A percentile compares a stretch with the other conserved stretches of the same genome.
These are phyloP conservation scores for Eremochloa ophiuroides DNA, from an alignment of 176 grass and related monocot species.

Conservation along the genomic window DNA sequence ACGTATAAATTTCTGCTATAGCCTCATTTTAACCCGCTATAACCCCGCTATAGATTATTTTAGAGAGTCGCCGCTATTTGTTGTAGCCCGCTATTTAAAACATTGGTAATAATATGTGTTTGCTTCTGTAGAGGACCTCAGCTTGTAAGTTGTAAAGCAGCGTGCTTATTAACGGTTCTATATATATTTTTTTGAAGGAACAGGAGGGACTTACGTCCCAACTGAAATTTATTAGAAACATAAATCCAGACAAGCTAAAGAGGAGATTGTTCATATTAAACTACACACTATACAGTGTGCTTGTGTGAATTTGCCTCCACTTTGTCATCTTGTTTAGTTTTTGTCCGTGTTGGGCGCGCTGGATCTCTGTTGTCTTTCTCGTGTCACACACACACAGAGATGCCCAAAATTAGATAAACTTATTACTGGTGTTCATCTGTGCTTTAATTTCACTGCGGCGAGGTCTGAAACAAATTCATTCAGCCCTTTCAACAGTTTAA, in stretches of 20 bases:
- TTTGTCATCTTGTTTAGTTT: not conserved
- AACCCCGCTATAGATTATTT: no score
- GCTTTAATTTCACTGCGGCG: not conserved
- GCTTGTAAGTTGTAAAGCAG: not conserved
- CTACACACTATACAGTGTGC: not conserved
- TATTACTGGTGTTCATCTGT: not conserved
- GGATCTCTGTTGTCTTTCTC: not conserved
- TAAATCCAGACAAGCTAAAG: no score
- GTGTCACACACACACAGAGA: no score
- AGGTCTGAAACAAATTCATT: not conserved
- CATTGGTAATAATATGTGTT: not conserved
- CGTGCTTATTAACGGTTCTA: not conserved
- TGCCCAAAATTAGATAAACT: no score
- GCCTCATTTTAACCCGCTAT: no score
- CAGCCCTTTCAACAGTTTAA: not conserved
- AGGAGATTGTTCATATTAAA: not conserved
- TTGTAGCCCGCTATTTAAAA: no score
- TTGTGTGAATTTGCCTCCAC: not conserved
- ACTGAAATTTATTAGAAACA: no score
- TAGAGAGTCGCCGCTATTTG: no score
- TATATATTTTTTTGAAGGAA: no score
- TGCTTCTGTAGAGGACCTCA: not conserved
- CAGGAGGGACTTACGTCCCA: no score
- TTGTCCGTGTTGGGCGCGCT: not conserved
- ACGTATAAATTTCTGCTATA: no score